A percentile compares a stretch with the other conserved stretches of the same genome.
Evolutionary conservation across 2,329 filamentous ascomycete genomes (phyloP).

Genomic region (Ceratocystis cubensis): DNA sequence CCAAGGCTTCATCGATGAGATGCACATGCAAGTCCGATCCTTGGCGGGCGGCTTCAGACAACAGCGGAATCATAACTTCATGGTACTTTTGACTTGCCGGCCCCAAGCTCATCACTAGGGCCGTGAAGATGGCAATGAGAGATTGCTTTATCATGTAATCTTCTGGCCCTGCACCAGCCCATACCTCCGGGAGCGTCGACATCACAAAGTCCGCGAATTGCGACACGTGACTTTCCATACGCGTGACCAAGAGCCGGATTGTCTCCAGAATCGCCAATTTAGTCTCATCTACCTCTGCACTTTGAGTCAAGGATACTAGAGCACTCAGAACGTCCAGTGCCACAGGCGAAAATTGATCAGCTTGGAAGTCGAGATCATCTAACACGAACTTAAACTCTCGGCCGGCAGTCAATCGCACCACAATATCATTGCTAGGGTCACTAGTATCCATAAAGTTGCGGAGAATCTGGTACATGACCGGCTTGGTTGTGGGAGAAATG

Average conservation of each 20-base stretch:
- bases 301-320: conserved; percentile 64
- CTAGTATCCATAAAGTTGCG: conserved; percentile 68
- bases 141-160: conserved; percentile 90
- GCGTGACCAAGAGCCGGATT: conserved; percentile 64
- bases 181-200: conserved; percentile 63
- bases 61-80: conserved; percentile 64
- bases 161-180: conserved; percentile 67
- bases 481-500: conserved; percentile 52
- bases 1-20: conserved; percentile 80
- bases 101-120: conserved; percentile 77
- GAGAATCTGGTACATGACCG: conserved; percentile 77
- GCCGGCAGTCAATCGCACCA: conserved; percentile 83
- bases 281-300: conserved; percentile 71
- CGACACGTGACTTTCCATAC: conserved; percentile 61
- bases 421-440: conserved; percentile 73
- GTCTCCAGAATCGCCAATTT: conserved; percentile 85
- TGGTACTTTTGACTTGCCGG: conserved; percentile 68
- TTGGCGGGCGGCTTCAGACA: conserved; percentile 65
- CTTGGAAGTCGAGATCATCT: conserved; percentile 72
- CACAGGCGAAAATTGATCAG: conserved; percentile 63
- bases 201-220: conserved; percentile 70
- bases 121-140: conserved; percentile 72
- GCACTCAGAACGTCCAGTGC: conserved; percentile 59
- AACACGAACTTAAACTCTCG: conserved; percentile 69
- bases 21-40: conserved; percentile 65